Evolutionary conservation across 768 basidiomycete genomes (phyloP), one percentile per base, ranked within the genome.

Genomic region (Russula griseocarnosa): DNA sequence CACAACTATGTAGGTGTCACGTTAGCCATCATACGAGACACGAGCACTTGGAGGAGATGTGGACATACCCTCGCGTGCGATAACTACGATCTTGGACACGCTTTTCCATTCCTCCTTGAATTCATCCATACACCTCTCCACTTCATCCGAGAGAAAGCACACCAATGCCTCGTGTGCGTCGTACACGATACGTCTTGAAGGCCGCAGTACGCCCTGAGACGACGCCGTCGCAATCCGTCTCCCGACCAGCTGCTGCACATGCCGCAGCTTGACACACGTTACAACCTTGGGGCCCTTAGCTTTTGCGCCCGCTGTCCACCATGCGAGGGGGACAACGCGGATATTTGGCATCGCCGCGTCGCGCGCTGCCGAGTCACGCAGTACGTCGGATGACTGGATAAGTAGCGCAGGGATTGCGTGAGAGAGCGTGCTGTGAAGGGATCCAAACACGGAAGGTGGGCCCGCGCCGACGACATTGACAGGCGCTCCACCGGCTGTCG

Each of bases 321-420:
- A 95, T 66, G 92, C 87, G 18, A 92, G 78, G 9, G 92, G 90
- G 66, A 92, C 88, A 55, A 95, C 88, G 44, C 88, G 86, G 57
- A 95, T 92, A 70, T 92, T 93, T 8, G 92, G 86, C 90, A 94
- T 92, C 5, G 93, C 93, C 5, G 93, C 93, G 71, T 95, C 93
- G 24, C 87, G 90, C 5, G 92, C 93, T 4, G 90, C 88, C 3
- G 87, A 89, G 8, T 90, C 90, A 0, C 87, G 86, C 24, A 94
- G 78, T 52, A 95, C 88, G 69, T 93, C 84, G 20, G 84, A 79
- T 0, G 93, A 90, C 69, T 88, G 83, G 13, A 96, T 92, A 64
- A 88, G 90, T 3, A 96, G 79, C 1, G 86, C 88, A 0, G 94
- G 94, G 9, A 96, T 86, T 18, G 89, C 86, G 32, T 84, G 85